These are phyloP conservation scores for Phytopythium cucurbitacearum DNA, from an alignment of 352 stramenopile genomes.

Conservation along the genomic window DNA sequence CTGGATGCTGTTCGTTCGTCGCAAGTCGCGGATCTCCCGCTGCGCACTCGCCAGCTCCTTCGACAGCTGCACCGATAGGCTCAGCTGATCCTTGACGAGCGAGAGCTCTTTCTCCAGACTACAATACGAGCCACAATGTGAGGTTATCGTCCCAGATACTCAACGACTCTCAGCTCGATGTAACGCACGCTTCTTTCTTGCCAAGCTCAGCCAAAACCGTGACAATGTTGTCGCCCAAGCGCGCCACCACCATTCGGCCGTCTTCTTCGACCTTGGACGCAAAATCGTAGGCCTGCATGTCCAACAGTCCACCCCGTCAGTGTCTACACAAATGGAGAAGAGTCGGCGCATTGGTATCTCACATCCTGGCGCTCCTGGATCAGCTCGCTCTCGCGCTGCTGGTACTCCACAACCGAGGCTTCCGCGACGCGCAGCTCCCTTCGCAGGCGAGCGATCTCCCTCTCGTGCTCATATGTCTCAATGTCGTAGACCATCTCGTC, in stretches of 20 bases:
- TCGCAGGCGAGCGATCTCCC: constrained; percentile 31
- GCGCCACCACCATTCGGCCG: constrained; percentile 29
- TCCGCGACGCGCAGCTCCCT: constrained; percentile 30
- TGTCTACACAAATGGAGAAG: neutral
- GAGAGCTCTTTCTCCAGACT: constrained; percentile 63
- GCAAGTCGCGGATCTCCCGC: constrained; percentile 69
- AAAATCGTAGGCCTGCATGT: constrained; percentile 49
- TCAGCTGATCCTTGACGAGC: constrained; percentile 53
- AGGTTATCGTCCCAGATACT: neutral
- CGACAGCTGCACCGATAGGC: constrained; percentile 42
- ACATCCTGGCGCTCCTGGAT: constrained; percentile 64
- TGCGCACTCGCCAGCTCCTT: constrained; percentile 68
- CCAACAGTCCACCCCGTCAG: neutral
- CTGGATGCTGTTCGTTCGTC: constrained; percentile 66
- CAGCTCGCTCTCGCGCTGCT: constrained; percentile 56
- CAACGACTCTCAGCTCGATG: neutral
- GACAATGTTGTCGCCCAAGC: constrained; percentile 43
- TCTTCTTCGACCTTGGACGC: constrained; percentile 46
- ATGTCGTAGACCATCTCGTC: constrained; percentile 84
- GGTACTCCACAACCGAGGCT: constrained; percentile 33
- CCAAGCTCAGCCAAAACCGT: constrained; percentile 52
- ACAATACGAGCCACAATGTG: neutral
- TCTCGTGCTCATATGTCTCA: constrained; percentile 61
- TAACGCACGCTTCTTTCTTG: constrained; percentile 59
- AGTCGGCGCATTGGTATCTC: neutral